Evolutionary conservation across 1,139 yeast genomes (phyloP).

Genomic region (Scheffersomyces titani): DNA sequence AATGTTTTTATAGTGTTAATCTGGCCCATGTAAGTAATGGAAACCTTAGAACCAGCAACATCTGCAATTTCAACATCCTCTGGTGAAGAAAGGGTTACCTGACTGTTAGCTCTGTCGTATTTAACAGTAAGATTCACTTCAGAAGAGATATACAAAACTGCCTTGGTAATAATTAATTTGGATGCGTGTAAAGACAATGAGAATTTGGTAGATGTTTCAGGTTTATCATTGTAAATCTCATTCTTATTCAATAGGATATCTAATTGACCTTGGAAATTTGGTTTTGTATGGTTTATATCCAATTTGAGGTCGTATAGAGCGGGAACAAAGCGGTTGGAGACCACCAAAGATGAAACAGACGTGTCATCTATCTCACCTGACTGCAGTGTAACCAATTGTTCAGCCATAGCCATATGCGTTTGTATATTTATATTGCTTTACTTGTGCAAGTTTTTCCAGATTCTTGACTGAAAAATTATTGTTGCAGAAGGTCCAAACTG

Average conservation of each 20-base stretch:
- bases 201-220: constrained; percentile 15
- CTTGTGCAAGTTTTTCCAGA: not conserved
- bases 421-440: not conserved
- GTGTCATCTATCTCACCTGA: not conserved
- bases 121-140: constrained; percentile 26
- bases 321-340: constrained; percentile 41
- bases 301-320: constrained; percentile 43
- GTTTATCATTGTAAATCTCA: constrained; percentile 19
- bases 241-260: constrained; percentile 33
- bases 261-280: constrained; percentile 56
- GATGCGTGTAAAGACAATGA: constrained; percentile 42
- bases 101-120: constrained; percentile 41
- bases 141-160: constrained; percentile 14
- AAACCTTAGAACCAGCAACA: constrained; percentile 6
- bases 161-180: constrained; percentile 37
- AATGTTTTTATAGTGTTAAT: constrained; percentile 56
- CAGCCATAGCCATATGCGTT: not conserved
- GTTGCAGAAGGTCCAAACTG: not conserved
- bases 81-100: constrained; percentile 23
- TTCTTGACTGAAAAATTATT: not conserved
- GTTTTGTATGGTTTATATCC: constrained; percentile 48
- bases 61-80: not conserved
- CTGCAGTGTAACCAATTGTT: not conserved
- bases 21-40: constrained; percentile 50
- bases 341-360: constrained; percentile 13